These are phyloP conservation scores for Tetradesmus obliquus DNA, from an alignment of 139 green algal species.

Conservation along the genomic window DNA sequence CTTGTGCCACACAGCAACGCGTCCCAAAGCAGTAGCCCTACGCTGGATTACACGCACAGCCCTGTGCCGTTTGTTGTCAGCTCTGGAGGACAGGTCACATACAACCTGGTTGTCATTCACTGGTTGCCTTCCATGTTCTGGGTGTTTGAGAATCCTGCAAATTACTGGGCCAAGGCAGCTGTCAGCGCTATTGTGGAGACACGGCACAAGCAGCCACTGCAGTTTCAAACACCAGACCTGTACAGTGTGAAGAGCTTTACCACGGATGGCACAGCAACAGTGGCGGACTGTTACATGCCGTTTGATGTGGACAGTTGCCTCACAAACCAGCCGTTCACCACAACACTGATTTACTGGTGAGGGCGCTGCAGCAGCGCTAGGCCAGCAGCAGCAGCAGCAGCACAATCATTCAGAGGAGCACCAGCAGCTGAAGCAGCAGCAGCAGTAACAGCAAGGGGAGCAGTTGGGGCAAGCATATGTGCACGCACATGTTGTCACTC, in stretches of 20 bases:
- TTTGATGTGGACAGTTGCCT: conserved; percentile 41
- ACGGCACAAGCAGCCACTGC: not conserved
- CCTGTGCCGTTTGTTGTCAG: conserved; percentile 15
- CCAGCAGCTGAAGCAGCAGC: not conserved
- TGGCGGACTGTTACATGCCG: conserved; percentile 44
- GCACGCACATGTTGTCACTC: not conserved
- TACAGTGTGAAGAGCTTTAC: conserved; percentile 35
- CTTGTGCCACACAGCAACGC: not conserved
- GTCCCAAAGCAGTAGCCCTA: not conserved
- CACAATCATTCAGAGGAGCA: not conserved
- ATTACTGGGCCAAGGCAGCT: conserved; percentile 14
- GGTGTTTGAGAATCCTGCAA: conserved; percentile 13
- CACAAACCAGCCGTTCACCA: conserved; percentile 7
- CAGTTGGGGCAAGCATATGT: not conserved
- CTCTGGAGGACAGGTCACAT: not conserved
- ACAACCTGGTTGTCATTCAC: conserved; percentile 41
- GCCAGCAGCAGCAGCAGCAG: conserved; percentile 23
- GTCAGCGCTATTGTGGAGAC: not conserved
- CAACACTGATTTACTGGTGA: conserved; percentile 46
- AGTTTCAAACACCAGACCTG: not conserved
- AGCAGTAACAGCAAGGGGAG: not conserved
- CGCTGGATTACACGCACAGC: conserved; percentile 10
- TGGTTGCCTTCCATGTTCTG: conserved; percentile 20
- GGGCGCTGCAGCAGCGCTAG: not conserved
- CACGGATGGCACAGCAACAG: not conserved